Conservation (phyloP, 2,329 filamentous ascomycete genomes). For the Pseudogymnoascus sp. region DNA sequence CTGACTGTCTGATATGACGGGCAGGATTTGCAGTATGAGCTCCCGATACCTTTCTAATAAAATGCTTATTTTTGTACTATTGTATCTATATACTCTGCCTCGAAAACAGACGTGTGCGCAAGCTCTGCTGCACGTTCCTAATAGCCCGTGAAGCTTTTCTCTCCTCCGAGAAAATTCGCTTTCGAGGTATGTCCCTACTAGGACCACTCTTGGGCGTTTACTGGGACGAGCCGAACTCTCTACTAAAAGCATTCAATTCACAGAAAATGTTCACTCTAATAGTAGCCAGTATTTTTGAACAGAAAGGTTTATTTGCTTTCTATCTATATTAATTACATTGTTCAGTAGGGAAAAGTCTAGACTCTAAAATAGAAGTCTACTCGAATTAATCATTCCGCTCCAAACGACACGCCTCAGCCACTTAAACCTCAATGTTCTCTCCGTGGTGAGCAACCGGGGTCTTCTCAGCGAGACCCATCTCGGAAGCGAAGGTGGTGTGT, state of each 20-base stretch:
- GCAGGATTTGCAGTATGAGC: too few relatives aligned
- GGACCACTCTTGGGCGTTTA: too few relatives aligned
- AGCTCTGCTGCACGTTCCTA: too few relatives aligned
- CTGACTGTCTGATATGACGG: too few relatives aligned
- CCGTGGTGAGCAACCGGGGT: background rate
- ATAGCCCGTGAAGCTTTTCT: too few relatives aligned
- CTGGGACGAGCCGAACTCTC: background rate
- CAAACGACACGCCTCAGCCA: background rate
- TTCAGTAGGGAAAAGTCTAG: background rate
- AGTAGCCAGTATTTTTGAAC: background rate
- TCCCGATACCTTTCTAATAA: too few relatives aligned
- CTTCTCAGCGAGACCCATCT: conserved; percentile 16
- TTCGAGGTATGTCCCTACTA: too few relatives aligned
- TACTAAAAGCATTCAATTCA: background rate
- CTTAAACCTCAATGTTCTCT: background rate
- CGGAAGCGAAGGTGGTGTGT: conserved; percentile 21
- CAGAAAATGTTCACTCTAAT: background rate
- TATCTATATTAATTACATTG: background rate
- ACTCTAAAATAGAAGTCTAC: background rate
- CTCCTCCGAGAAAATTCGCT: too few relatives aligned
- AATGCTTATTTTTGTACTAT: too few relatives aligned
- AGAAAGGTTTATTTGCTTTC: background rate
- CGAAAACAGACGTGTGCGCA: too few relatives aligned
- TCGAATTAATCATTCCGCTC: background rate
- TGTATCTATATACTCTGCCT: too few relatives aligned